Percentiles rank a stretch among this genome's conserved stretches.
Conservation (phyloP, 495 filamentous ascomycete species). For the Hyaloscypha bicolor region DNA sequence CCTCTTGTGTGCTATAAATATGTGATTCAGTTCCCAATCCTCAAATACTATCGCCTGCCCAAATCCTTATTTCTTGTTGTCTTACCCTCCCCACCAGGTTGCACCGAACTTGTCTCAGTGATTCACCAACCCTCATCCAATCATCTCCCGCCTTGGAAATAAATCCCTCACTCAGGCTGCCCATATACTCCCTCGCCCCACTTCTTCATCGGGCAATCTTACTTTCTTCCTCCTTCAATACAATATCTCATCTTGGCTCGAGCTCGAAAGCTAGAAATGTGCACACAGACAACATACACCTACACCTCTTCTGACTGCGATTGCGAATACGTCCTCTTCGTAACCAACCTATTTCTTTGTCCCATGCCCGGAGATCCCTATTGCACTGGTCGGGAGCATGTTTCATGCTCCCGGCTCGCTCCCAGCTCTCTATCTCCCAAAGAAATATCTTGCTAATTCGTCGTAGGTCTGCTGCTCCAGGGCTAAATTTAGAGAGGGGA, state of each 20-base stretch:
- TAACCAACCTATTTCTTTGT: no score
- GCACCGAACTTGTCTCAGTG: background rate
- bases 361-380: no score
- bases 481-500: background rate
- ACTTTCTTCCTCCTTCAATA: background rate
- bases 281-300: constrained; percentile 5
- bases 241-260: background rate
- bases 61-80: background rate
- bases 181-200: background rate
- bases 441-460: no score
- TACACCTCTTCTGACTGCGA: constrained; percentile 3
- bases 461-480: background rate
- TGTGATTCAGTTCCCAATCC: background rate
- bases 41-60: background rate
- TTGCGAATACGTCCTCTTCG: constrained; percentile 6
- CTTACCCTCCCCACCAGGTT: background rate
- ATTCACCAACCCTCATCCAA: background rate
- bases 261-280: background rate
- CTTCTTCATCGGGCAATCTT: background rate
- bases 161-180: background rate
- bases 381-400: no score
- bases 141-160: background rate
- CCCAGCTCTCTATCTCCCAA: no score
- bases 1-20: background rate
- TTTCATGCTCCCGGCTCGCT: no score